Evolutionary conservation across 1,139 yeast species (phyloP).

Genomic region (Sugiyamaella sp.): DNA sequence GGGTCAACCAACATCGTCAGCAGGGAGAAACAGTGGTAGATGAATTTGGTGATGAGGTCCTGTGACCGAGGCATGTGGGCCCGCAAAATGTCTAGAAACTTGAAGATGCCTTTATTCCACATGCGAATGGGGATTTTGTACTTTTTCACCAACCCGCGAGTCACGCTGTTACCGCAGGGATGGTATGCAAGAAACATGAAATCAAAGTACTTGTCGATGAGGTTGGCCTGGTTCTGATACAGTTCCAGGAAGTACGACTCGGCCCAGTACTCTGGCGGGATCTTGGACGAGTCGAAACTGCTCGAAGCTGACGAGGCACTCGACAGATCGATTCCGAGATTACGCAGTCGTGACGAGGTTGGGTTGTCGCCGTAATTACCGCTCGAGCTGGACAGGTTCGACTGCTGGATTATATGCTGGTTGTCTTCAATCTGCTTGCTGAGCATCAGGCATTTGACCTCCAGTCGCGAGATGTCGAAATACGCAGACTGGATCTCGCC

Average conservation of each 20-base stretch:
- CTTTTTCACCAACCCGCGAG: constrained; percentile 35
- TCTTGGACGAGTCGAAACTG: constrained; percentile 4
- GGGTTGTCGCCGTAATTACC: constrained; percentile 16
- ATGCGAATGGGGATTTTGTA: constrained; percentile 40
- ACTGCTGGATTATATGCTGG: constrained; percentile 14
- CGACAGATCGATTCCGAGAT: neutral
- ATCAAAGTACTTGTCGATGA: constrained; percentile 38
- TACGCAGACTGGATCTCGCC: constrained; percentile 34
- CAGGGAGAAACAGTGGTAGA: constrained; percentile 35
- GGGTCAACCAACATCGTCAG: constrained; percentile 39
- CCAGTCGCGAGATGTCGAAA: constrained; percentile 34
- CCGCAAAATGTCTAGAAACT: constrained; percentile 37
- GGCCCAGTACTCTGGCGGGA: constrained; percentile 20
- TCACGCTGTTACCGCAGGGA: constrained; percentile 35
- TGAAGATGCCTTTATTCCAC: constrained; percentile 42
- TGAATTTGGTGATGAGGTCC: constrained; percentile 35
- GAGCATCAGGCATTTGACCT: constrained; percentile 29
- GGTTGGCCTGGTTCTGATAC: constrained; percentile 30
- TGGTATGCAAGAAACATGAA: constrained; percentile 37
- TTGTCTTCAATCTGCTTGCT: constrained; percentile 25
- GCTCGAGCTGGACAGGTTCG: constrained; percentile 4
- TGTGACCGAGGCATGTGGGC: constrained; percentile 32
- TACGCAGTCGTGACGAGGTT: constrained; percentile 9
- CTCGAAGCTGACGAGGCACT: neutral
- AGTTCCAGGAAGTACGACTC: constrained; percentile 30